Evolutionary conservation across 345 rosid genomes (phyloP), one percentile per base, ranked within the genome.

Genomic region (Gynandropsis gynandra): DNA sequence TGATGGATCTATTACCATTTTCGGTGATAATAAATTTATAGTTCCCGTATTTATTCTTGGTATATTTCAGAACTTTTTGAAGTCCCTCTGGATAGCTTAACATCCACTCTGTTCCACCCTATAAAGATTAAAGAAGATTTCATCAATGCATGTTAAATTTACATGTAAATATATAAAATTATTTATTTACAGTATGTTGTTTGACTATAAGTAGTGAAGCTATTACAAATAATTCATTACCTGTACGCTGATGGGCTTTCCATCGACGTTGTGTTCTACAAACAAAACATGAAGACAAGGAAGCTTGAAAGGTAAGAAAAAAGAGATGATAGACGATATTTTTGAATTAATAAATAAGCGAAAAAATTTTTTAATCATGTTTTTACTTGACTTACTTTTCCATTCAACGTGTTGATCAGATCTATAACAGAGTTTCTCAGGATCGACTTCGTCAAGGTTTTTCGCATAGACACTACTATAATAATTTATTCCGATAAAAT

Each of bases 1-100:
- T 24, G 2, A 24, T 5, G 29, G 29, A 2, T 24, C 4, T 16
- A n/a, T 51, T 58, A 78, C 80, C 80, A 57, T 72, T 78, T 49
- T 78, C 80, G 2, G 80, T 72, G 5, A 78, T 56, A 32, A 74
- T 72, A 49, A 78, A 74, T 14, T 56, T 48, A 11, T 74, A 74
- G n/a, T 49, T 68, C 0, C 46, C 54, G 51, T 72, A 78, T 32
- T 31, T 45, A 14, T 52, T 47, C 34, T 74, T 72, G 9, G 69
- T 64, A 9, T 78, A 54, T 24, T 45, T 48, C 12, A 73, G 27
- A 19, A 78, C 53, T 31, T 67, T 35, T 47, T 59, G 33, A 1
- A 78, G 16, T 1, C 80, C 83, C 39, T 52, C 46, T 1, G 83
- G 78, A 45, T 74, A 74, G 9, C 62, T 35, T 29, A 60, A 58